phyloP scores from a whole-genome alignment of 2,329 filamentous ascomycete species.

The Arthrinium puccinioides region DNA sequence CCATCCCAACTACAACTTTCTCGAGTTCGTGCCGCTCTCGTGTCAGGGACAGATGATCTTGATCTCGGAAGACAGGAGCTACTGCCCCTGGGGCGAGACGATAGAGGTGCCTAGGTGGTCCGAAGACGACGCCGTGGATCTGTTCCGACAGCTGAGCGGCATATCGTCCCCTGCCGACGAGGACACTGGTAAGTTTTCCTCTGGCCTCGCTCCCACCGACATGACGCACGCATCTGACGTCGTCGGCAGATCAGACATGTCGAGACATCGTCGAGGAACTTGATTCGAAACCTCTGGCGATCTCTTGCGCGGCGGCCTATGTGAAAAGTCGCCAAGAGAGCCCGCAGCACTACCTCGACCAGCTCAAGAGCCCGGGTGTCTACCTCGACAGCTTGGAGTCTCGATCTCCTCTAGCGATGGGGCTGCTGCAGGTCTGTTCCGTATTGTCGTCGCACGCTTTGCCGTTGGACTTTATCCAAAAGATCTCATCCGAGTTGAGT shows the following conservation, averaged over 20 bases:
- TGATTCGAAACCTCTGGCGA: background rate
- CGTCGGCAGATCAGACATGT: background rate
- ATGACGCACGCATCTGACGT: background rate
- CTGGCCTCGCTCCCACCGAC: too few species aligned
- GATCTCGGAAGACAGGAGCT: background rate
- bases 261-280: background rate
- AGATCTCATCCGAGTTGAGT: background rate
- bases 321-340: background rate
- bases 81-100: background rate
- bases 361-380: background rate
- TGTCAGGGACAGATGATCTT: background rate
- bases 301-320: background rate
- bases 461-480: background rate
- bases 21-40: background rate
- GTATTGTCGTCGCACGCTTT: background rate
- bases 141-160: background rate
- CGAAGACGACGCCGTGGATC: background rate
- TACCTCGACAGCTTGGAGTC: background rate
- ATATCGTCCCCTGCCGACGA: background rate
- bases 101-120: background rate
- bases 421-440: background rate
- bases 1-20: background rate
- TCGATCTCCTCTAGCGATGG: background rate
- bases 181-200: background rate
- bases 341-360: background rate